phyloP scores from a whole-genome alignment of 2,329 filamentous ascomycete species.

The Aspergillus sclerotialis region DNA sequence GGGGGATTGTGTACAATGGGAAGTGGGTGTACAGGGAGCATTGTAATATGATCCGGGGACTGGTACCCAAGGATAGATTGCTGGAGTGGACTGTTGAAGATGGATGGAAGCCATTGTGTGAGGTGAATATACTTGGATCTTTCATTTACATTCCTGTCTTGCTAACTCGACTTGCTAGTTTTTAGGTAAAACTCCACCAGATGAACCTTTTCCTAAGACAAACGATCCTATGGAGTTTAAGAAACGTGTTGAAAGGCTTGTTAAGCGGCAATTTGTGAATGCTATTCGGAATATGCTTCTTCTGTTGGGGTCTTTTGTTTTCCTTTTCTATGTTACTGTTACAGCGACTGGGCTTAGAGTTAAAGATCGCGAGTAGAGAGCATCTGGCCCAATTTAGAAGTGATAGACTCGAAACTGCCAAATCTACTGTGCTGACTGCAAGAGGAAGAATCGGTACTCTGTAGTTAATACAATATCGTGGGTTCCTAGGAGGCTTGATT shows the following conservation, averaged over 20 bases:
- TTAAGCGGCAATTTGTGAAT: neutral
- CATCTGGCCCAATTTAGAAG: too few relatives aligned
- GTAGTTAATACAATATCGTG: too few relatives aligned
- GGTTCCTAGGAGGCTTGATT: too few relatives aligned
- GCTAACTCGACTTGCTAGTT: neutral
- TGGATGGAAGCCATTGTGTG: constrained; percentile 23
- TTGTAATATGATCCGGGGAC: constrained; percentile 16
- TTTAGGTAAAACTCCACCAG: neutral
- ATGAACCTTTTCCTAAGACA: neutral
- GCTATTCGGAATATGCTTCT: too few relatives aligned
- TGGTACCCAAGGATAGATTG: constrained; percentile 14
- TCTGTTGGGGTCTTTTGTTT: too few relatives aligned
- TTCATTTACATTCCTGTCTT: neutral
- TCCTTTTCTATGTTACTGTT: too few relatives aligned
- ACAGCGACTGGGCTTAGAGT: too few relatives aligned
- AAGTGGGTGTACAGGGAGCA: constrained; percentile 18
- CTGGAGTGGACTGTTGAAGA: constrained; percentile 19
- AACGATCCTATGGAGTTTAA: neutral
- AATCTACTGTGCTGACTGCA: too few relatives aligned
- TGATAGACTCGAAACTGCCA: too few relatives aligned
- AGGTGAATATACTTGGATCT: constrained; percentile 2
- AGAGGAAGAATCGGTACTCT: too few relatives aligned
- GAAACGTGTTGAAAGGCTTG: neutral
- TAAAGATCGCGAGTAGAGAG: too few relatives aligned
- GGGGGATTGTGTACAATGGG: constrained; percentile 8